Conservation (phyloP, 2,329 filamentous ascomycete species). For the Talaromyces sp. region DNA sequence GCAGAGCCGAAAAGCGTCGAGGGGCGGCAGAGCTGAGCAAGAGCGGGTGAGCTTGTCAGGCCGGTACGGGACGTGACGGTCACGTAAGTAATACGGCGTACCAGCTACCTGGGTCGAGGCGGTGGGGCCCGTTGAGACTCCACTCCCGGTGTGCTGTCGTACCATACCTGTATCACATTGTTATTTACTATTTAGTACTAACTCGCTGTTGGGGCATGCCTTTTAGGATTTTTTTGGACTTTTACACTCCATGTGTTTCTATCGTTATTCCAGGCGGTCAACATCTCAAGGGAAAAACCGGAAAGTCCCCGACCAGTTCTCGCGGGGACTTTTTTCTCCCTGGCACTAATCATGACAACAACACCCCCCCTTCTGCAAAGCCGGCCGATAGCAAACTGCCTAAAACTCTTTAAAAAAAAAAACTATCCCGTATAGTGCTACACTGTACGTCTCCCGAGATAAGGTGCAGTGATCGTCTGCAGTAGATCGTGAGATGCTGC, state of each 20-base stretch:
- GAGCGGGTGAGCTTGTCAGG: constrained; percentile 2
- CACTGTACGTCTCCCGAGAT: no score
- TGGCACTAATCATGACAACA: no score
- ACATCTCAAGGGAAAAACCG: neutral
- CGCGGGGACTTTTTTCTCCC: neutral
- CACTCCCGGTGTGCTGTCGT: neutral
- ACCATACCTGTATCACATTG: neutral
- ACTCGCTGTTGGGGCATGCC: neutral
- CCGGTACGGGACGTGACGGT: neutral
- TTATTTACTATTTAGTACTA: no score
- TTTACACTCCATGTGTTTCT: neutral
- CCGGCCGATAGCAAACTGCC: no score
- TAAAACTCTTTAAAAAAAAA: no score
- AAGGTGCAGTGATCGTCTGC: neutral
- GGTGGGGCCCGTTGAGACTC: neutral
- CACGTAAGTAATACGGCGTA: neutral
- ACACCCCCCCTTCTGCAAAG: no score
- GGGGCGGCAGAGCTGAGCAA: constrained; percentile 3
- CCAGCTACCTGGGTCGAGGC: neutral
- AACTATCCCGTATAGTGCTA: no score
- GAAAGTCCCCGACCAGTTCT: neutral
- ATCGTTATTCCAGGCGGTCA: neutral
- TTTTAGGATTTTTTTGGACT: neutral
- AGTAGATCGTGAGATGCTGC: neutral
- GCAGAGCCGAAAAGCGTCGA: neutral